Evolutionary conservation across 371 early-diverging fungal species (phyloP), one percentile per base, ranked within the genome.

Genomic region (Syncephalis plumigaleata): DNA sequence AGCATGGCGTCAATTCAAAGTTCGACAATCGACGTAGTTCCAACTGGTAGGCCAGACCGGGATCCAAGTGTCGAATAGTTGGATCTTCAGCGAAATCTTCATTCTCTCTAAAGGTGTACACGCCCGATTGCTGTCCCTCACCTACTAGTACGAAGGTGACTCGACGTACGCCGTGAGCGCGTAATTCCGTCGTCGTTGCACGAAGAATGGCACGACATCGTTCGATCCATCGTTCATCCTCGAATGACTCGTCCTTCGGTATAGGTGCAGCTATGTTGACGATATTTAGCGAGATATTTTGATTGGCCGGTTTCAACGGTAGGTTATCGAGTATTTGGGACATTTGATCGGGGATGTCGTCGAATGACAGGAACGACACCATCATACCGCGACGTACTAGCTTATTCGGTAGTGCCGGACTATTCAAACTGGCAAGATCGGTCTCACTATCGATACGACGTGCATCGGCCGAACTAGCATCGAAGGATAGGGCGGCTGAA

Each of bases 1-100:
- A 84, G 65, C 85, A 84, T 25, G 94, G 95, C 63, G 84, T 84
- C 63, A 97, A 84, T 42, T 87, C 86, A 73, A 90, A 97, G 79
- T 91, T 88, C 49, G 84, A 73, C 52, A 97, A 63, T 46, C 96
- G 79, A 23, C 82, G 74, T 49, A 97, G 66, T 64, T 95, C 98
- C 22, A 97, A 74, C 66, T 93, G 92, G 62, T 92, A 91, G 17
- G 95, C 93, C 76, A 92, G 79, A 22, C 91, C 91, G 24, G 98
- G 98, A 66, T 97, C 98, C 53, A 95, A 85, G 63, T 97, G 89
- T 57, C 98, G 89, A 53, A 95, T 90, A 37, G 91, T 84, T 50
- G 77, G 69, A 61, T 97, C 96, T 66, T 97, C 98, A 22, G 54
- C 51, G 59, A 79, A 94, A 56, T 81, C 81, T 46, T 70, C 61